Evolutionary conservation across 148 eudicot genomes (phyloP).

Genomic region (Rhododendron ovatum): DNA sequence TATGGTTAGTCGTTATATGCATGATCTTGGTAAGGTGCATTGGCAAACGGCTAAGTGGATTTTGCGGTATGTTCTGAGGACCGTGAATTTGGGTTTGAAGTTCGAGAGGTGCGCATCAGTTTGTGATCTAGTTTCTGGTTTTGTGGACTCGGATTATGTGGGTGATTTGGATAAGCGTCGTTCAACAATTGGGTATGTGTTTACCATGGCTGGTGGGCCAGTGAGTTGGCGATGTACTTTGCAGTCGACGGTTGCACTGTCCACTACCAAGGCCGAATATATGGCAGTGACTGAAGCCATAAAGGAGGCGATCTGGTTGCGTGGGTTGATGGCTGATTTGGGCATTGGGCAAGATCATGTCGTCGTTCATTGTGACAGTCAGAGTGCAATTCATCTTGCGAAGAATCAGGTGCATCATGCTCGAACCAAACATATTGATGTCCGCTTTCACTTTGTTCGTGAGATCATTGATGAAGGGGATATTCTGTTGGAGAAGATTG

Average conservation of each 20-base stretch:
- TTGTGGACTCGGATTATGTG: not conserved
- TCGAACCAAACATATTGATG: too few species aligned
- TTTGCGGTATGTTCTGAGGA: not conserved
- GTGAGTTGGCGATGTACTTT: not conserved
- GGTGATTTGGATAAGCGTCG: not conserved
- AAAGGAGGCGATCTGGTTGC: not conserved
- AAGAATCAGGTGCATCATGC: too few species aligned
- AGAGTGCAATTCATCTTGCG: not conserved
- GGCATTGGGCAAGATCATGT: not conserved
- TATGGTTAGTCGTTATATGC: not conserved
- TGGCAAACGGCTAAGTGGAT: not conserved
- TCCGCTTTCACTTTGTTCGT: too few species aligned
- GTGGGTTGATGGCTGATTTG: not conserved
- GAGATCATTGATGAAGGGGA: too few species aligned
- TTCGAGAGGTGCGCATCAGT: not conserved
- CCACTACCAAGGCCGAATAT: not conserved
- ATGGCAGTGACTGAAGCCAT: not conserved
- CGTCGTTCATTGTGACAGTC: not conserved
- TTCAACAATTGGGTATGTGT: too few species aligned
- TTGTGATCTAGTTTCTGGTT: not conserved
- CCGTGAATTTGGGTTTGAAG: not conserved
- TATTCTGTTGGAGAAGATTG: too few species aligned
- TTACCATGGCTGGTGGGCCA: too few species aligned
- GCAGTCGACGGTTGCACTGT: not conserved
- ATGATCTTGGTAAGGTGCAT: not conserved